These are phyloP conservation scores for Phoenix roebelenii DNA, from an alignment of 176 grass and related monocot species.

Conservation along the genomic window DNA sequence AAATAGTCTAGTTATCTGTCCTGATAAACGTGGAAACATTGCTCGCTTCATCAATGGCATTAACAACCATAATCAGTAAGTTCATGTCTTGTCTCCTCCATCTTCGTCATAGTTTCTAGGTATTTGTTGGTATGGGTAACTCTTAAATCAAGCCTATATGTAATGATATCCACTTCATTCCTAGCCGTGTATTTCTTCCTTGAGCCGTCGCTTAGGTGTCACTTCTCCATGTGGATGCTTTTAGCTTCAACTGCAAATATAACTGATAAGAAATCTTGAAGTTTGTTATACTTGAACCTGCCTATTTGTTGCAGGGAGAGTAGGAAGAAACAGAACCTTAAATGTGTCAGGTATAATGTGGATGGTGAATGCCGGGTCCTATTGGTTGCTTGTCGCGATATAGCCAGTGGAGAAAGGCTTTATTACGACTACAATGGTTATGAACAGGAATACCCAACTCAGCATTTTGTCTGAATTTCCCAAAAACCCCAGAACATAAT, in stretches of 20 bases:
- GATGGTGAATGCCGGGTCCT: conserved; percentile 70
- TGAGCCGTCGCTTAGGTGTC: too few species aligned
- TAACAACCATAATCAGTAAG: conserved; percentile 81
- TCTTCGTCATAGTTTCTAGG: too few species aligned
- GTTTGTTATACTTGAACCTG: conserved; percentile 4
- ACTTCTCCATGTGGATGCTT: too few species aligned
- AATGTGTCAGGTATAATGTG: conserved; percentile 82
- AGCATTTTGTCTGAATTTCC: conserved; percentile 61
- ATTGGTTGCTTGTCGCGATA: conserved; percentile 83
- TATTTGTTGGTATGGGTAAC: too few species aligned
- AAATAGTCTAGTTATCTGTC: conserved; percentile 64
- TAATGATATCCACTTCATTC: too few species aligned
- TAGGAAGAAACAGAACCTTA: conserved; percentile 80
- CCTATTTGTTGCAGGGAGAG: conserved; percentile 60
- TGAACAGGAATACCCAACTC: conserved; percentile 80
- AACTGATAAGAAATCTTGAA: not conserved
- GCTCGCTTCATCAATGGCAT: conserved; percentile 80
- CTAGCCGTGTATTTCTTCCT: too few species aligned
- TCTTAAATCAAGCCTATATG: too few species aligned
- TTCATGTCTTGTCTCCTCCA: conserved; percentile 9
- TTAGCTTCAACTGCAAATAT: not conserved
- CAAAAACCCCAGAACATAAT: not conserved
- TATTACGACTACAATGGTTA: conserved; percentile 98
- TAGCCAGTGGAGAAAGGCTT: conserved; percentile 66
- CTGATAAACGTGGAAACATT: conserved; percentile 77